phyloP scores from a whole-genome alignment of 2,329 filamentous ascomycete species.

The Hypoxylon sp. region DNA sequence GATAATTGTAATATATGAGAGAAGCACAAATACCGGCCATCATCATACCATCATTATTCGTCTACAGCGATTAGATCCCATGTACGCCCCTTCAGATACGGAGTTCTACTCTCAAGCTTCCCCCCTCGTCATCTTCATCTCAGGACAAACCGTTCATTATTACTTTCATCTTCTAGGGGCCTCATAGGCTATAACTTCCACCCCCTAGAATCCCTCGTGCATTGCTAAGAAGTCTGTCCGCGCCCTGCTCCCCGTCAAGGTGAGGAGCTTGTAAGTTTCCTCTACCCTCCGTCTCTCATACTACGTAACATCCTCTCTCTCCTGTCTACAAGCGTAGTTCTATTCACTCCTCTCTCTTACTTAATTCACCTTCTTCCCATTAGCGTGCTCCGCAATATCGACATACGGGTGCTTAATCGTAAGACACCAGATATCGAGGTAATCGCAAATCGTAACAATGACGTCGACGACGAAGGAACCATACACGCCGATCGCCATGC shows the following conservation, averaged over 20 bases:
- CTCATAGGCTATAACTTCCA: neutral
- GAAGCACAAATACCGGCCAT: slow-evolving; percentile 14
- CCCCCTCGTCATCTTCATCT: neutral
- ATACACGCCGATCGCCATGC: slow-evolving; percentile 89
- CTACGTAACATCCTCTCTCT: neutral
- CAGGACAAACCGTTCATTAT: neutral
- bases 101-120: neutral
- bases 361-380: slow-evolving; percentile 59
- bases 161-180: neutral
- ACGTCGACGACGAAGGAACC: slow-evolving; percentile 98
- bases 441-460: slow-evolving; percentile 97
- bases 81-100: neutral
- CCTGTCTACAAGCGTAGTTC: neutral
- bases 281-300: neutral
- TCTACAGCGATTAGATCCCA: neutral
- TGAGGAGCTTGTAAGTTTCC: neutral
- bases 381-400: slow-evolving; percentile 60
- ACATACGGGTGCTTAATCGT: slow-evolving; percentile 89
- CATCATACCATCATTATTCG: slow-evolving; percentile 23
- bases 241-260: neutral
- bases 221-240: neutral
- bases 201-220: neutral
- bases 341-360: too few relatives aligned
- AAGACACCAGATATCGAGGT: slow-evolving; percentile 97
- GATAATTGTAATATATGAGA: slow-evolving; percentile 6